A percentile compares a stretch with the other conserved stretches of the same genome.
Evolutionary conservation across 164 flowering plant species (phyloP).

Genomic region (Paratinospora sagittata): DNA sequence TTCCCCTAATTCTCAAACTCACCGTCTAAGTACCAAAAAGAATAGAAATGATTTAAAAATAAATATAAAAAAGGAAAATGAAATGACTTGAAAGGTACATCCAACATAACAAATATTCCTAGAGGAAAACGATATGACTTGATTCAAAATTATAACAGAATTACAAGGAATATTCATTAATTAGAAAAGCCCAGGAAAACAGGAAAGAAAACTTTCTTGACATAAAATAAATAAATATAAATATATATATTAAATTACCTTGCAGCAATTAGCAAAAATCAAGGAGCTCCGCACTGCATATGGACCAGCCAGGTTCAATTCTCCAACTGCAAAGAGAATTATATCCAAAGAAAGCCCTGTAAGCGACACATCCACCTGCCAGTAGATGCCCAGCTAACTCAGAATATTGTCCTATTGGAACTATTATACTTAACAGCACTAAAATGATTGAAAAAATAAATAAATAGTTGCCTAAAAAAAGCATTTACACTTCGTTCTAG

Average conservation of each 20-base stretch:
- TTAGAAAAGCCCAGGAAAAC: too few species aligned
- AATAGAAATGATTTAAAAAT: too few species aligned
- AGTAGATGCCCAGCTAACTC: conserved; percentile 13
- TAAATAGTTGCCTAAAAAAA: neutral
- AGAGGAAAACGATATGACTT: neutral
- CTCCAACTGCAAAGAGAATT: conserved; percentile 67
- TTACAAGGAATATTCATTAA: neutral
- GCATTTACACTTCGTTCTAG: neutral
- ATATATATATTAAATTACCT: conserved; percentile 39
- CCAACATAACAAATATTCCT: too few species aligned
- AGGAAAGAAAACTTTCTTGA: neutral
- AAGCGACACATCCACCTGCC: conserved; percentile 57
- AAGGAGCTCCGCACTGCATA: conserved; percentile 55
- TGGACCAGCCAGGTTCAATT: conserved; percentile 82
- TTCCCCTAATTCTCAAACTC: too few species aligned
- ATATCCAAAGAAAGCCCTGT: conserved; percentile 78
- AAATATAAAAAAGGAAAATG: too few species aligned
- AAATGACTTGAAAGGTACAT: too few species aligned
- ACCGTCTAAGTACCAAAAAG: too few species aligned
- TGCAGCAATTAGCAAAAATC: conserved; percentile 72
- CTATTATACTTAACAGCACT: too few species aligned
- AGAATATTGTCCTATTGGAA: neutral
- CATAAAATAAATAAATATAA: neutral
- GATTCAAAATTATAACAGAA: neutral
- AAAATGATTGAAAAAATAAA: neutral